Percentiles rank a stretch among this genome's conserved stretches.
Evolutionary conservation across 2,329 filamentous ascomycete genomes (phyloP).

Genomic region (Atkinsonella texensis): DNA sequence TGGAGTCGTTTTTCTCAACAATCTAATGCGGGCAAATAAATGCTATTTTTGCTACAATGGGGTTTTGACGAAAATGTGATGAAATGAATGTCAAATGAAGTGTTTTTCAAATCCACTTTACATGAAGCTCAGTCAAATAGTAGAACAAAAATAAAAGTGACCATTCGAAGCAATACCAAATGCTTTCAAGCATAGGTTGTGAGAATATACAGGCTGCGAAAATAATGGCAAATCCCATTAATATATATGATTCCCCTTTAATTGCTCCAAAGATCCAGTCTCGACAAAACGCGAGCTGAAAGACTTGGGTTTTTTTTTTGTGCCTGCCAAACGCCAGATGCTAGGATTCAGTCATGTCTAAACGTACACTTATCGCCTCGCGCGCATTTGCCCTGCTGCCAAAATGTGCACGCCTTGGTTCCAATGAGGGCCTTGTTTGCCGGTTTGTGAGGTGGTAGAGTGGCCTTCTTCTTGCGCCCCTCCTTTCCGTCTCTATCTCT

Average conservation of each 20-base stretch:
- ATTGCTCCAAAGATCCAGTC: background rate
- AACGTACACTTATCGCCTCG: conserved; percentile 66
- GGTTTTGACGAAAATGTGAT: no score
- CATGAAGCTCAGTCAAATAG: no score
- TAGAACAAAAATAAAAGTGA: background rate
- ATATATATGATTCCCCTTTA: background rate
- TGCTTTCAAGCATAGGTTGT: background rate
- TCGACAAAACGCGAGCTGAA: background rate
- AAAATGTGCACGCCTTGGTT: conserved; percentile 60
- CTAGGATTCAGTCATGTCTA: conserved; percentile 42
- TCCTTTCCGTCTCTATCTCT: conserved; percentile 24
- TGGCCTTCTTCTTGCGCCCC: conserved; percentile 27
- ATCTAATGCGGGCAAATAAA: no score
- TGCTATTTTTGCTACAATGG: no score
- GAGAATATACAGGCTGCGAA: background rate
- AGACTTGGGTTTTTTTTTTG: background rate
- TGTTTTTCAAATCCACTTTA: no score
- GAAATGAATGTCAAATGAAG: no score
- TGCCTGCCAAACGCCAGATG: conserved; percentile 3
- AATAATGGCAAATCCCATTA: background rate
- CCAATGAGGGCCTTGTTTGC: conserved; percentile 47
- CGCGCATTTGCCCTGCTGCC: conserved; percentile 56
- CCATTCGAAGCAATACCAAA: background rate
- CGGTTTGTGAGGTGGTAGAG: conserved; percentile 28
- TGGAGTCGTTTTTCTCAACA: no score